Evolutionary conservation across 495 filamentous ascomycete genomes (phyloP), one percentile per base, ranked within the genome.

Genomic region (Bryoglossum gracile): DNA sequence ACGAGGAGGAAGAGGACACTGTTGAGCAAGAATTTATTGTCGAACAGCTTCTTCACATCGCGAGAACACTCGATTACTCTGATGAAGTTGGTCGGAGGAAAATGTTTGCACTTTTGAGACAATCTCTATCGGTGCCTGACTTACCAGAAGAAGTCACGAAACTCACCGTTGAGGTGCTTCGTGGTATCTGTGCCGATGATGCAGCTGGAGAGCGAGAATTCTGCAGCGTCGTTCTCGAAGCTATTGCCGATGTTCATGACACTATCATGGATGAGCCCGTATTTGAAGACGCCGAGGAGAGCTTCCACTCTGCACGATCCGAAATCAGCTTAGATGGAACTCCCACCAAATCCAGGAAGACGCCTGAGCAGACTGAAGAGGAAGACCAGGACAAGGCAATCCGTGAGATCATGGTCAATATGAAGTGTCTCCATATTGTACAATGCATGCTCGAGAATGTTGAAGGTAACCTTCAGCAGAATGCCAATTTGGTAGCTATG

Each of bases 401-500:
- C 48, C 77, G 76, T 46, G 89, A 95, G 63, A 89, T 97, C 61
- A 80, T 94, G 71, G 84, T 97, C 58, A 96, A 97, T 69, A 87
- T 95, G 80, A 96, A 97, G 64, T 96, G 92, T 68, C 75, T 99
- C 28, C 87, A 96, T 60, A 95, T 99, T 56, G 89, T 94, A 18
- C 89, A 94, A 58, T 97, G 88, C 72, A 95, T 95, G 89, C 74
- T 99, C 34, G 80, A 94, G 61, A 92, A 95, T 57, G 86, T 96
- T 1, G 70, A 85, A 44, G 86, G 88, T 17, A 80, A 83, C 47
- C 71, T 97, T 23, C 89, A 95, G 63, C 71, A 86, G 37, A 95
- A 95, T 63, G 80, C 81, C 50, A 80, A 94, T 58, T 68, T 99
- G 11, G 86, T 94, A 2, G 86, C 86, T 23, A 95, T 96, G 86